Conservation (phyloP, 2,329 filamentous ascomycete genomes). For the Orbilia brochopaga region DNA sequence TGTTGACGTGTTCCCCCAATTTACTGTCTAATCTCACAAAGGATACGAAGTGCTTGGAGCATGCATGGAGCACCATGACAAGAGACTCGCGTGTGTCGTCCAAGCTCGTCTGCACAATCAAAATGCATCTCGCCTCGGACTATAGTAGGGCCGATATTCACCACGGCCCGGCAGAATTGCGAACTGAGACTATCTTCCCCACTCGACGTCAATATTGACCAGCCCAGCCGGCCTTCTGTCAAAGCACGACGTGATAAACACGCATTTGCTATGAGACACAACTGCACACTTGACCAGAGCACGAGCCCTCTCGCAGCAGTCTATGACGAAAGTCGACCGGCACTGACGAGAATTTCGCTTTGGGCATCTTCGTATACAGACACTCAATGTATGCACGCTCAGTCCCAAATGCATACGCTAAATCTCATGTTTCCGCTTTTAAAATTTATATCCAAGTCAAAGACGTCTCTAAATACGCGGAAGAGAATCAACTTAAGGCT, state of each 20-base stretch:
- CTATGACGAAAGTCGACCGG: not conserved
- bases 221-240: not conserved
- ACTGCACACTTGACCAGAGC: not conserved
- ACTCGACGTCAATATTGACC: not conserved
- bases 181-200: not conserved
- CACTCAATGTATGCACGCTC: not conserved
- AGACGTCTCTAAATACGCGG: not conserved
- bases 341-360: not conserved
- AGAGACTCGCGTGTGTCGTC: not conserved
- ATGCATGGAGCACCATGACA: not conserved
- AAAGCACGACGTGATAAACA: not conserved
- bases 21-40: not conserved
- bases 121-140: conserved; percentile 1
- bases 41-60: not conserved
- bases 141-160: not conserved
- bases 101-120: not conserved
- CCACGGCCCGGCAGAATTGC: conserved; percentile 9
- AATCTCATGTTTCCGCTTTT: not conserved
- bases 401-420: not conserved
- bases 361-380: not conserved
- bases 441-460: not conserved
- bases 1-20: not conserved
- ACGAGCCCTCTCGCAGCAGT: not conserved
- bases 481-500: not conserved
- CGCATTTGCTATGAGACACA: not conserved